Base-by-base conservation (phyloP, 352 stramenopile species). In the Phytophthora idaei region DNA sequence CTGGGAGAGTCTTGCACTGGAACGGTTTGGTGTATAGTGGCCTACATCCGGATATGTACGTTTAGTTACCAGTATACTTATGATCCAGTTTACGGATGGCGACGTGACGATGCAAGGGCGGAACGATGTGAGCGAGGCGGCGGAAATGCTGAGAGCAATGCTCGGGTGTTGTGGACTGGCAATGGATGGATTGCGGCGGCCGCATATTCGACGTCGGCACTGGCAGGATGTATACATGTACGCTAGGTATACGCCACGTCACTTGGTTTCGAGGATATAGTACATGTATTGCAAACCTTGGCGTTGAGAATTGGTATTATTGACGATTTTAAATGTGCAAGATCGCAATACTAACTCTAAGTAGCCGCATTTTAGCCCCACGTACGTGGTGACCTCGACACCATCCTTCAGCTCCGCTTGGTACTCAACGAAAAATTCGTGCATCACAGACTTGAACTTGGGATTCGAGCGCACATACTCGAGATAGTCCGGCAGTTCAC, bases 371-470 rank as follows among this genome's bases (percentile, higher is more conserved):
- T 49, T 62, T 57, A 64, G 28, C 32, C 59, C 59, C 11, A 69
- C 14, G 44, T 71, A 74, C n/a, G 49, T 74, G 12, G 68, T 49
- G 32, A 75, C 63, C n/a, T 72, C 62, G 17, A 75, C 57, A 31
- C 62, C 68, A 17, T 75, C 68, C 37, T 71, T 71, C 8, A 71
- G 50, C 27, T 72, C 57, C 9, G 49, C 46, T 46, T 73, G 65
- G 37, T 75, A 75, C 37, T 75, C 68, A n/a, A 75, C 47, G 39
- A 71, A 64, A 5, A 54, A 69, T 21, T 76, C 55, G 58, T 73
- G 64, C 53, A 76, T 39, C 28, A 69, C 59, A 4, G 64, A 73
- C 44, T 58, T 56, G 57, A 76, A 81, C 47, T 72, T 67, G n/a
- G 50, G 5, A 50, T 73, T 68, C 17, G 57, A 61, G 25, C 66